These are phyloP conservation scores for Ophiocordyceps sinensis DNA, from an alignment of 2,329 filamentous ascomycete genomes.

Conservation along the genomic window DNA sequence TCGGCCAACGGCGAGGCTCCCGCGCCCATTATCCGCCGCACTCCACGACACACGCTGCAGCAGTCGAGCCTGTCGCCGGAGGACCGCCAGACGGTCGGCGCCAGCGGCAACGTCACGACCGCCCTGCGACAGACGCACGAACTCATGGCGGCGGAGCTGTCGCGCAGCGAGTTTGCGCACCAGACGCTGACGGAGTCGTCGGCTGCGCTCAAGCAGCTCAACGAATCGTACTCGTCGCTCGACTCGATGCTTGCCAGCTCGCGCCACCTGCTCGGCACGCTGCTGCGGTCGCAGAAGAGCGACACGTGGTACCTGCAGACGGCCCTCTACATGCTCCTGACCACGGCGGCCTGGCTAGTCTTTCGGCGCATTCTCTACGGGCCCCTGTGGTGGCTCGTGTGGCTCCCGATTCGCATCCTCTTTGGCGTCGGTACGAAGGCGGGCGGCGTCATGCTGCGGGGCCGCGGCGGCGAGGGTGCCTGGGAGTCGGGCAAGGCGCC, in stretches of 20 bases:
- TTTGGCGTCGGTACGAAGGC: conserved; percentile 44
- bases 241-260: conserved; percentile 65
- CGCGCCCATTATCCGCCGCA: conserved; percentile 6
- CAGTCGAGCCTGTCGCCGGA: conserved; percentile 38
- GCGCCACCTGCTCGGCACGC: conserved; percentile 58
- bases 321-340: conserved; percentile 66
- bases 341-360: conserved; percentile 70
- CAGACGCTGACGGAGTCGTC: conserved; percentile 78
- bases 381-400: conserved; percentile 78
- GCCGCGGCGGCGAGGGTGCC: conserved; percentile 10
- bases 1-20: conserved; percentile 9
- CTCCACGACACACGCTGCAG: conserved; percentile 10
- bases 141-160: conserved; percentile 72
- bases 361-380: conserved; percentile 80
- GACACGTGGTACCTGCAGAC: conserved; percentile 97
- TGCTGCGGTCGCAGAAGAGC: conserved; percentile 81
- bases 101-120: conserved; percentile 70
- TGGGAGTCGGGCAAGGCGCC: conserved; percentile 16
- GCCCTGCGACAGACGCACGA: conserved; percentile 76
- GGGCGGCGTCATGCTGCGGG: conserved; percentile 33
- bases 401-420: conserved; percentile 59
- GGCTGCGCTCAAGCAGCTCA: conserved; percentile 64
- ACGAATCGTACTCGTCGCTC: conserved; percentile 67
- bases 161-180: conserved; percentile 76
- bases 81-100: conserved; percentile 58